Conservation (phyloP, 129 eudicot genomes). For the Lonicera japonica region DNA sequence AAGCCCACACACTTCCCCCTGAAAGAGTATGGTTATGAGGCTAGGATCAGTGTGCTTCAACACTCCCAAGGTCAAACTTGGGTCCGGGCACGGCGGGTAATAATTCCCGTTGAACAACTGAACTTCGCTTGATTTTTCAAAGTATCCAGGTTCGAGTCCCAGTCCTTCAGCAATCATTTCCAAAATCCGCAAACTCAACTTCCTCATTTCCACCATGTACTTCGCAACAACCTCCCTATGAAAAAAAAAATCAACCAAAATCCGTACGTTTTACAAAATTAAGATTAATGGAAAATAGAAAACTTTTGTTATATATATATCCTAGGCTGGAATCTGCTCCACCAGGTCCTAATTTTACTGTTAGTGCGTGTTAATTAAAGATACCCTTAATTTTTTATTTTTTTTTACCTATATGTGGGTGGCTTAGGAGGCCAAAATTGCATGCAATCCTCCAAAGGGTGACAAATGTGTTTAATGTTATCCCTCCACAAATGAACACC, state of each 20-base stretch:
- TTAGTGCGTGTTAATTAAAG: no score
- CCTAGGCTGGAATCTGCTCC: background rate
- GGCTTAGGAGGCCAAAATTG: slow-evolving; percentile 57
- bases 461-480: slow-evolving; percentile 56
- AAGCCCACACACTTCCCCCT: slow-evolving; percentile 45
- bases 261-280: no score
- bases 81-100: slow-evolving; percentile 87
- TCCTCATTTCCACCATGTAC: slow-evolving; percentile 35
- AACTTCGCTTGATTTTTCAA: slow-evolving; percentile 38
- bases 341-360: background rate
- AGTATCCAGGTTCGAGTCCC: slow-evolving; percentile 47
- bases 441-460: slow-evolving; percentile 52
- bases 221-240: slow-evolving; percentile 43
- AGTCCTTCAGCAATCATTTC: slow-evolving; percentile 60
- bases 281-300: background rate
- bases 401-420: slow-evolving; percentile 51
- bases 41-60: slow-evolving; percentile 53
- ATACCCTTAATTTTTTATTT: no score
- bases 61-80: slow-evolving; percentile 61
- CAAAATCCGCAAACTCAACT: slow-evolving; percentile 44
- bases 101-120: slow-evolving; percentile 44
- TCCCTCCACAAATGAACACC: slow-evolving; percentile 85
- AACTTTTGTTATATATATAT: background rate
- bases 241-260: background rate
- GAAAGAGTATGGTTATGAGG: slow-evolving; percentile 42